Evolutionary conservation across 345 rosid species (phyloP).

Genomic region (Hibiscus tridactylites): DNA sequence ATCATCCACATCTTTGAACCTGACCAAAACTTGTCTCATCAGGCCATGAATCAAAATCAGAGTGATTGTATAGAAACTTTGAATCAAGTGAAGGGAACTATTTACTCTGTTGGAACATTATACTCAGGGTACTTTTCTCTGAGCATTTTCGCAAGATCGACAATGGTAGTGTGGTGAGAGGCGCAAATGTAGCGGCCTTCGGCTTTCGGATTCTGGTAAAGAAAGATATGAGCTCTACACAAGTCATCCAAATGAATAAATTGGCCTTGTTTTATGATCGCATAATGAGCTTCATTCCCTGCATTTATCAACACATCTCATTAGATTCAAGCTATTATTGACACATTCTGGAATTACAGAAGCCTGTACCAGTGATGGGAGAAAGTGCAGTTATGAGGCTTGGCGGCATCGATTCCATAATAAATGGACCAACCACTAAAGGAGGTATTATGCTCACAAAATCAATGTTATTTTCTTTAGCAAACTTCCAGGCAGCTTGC

Average conservation of each 20-base stretch:
- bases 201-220: constrained; percentile 34
- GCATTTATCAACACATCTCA: not conserved
- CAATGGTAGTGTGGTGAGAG: constrained; percentile 28
- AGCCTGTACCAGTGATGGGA: constrained; percentile 14
- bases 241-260: constrained; percentile 33
- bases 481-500: constrained; percentile 31
- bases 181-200: constrained; percentile 40
- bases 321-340: not conserved
- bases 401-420: constrained; percentile 21
- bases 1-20: constrained; percentile 19
- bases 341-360: not conserved
- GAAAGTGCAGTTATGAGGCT: constrained; percentile 20
- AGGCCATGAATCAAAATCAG: not conserved
- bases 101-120: constrained; percentile 26
- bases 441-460: constrained; percentile 23
- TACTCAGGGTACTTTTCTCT: constrained; percentile 28
- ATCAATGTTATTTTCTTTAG: constrained; percentile 23
- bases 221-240: constrained; percentile 29
- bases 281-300: constrained; percentile 23
- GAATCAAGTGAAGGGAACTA: not conserved
- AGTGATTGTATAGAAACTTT: not conserved
- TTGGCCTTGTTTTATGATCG: constrained; percentile 9
- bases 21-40: not conserved
- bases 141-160: constrained; percentile 24
- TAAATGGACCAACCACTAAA: constrained; percentile 27